Evolutionary conservation across 768 basidiomycete species (phyloP), one percentile per base, ranked within the genome.

Genomic region (Boletus reticulatus): DNA sequence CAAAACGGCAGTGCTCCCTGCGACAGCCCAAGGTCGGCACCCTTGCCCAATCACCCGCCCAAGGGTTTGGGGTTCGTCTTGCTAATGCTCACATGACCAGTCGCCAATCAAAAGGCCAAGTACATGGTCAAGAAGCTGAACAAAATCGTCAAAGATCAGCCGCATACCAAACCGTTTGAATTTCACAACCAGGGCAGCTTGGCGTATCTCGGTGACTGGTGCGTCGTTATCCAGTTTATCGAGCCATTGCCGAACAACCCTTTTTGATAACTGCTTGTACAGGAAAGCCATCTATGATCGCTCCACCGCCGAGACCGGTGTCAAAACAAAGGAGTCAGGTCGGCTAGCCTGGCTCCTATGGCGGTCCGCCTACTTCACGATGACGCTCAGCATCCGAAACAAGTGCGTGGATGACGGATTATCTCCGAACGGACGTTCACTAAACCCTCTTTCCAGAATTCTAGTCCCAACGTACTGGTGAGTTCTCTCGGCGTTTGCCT

Each of bases 251-350:
- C 43, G 55, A 60, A 49, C 24, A n/a, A 19, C 48, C 46, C 46
- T 50, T 48, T 46, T 43, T 49, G 57, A 43, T 47, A 49, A 8
- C 13, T 39, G 17, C 10, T 52, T 27, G 2, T 52, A 62, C 59
- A 85, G 88, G 88, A 85, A 86, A 75, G 89, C 88, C 1, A 84
- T 91, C 27, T 89, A 88, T 62, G 88, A 89, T 72, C 76, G 84
- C 52, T 79, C 85, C 43, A 73, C 75, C 16, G 73, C 78, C 42
- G 74, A 77, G 46, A 74, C 68, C 43, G 76, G 80, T 22, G 68
- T 82, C 62, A 73, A 84, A 72, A 72, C 77, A 52, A 84, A 82
- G 67, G 81, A 89, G 71, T 77, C 82, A 38, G 84, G 88, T 27
- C 78, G 86, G 37, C 58, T 88, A 38, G 89, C 89, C 12, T 91